Conservation (phyloP, 192 early-diverging fungal genomes). For the Lunasporangiospora selenospora region DNA sequence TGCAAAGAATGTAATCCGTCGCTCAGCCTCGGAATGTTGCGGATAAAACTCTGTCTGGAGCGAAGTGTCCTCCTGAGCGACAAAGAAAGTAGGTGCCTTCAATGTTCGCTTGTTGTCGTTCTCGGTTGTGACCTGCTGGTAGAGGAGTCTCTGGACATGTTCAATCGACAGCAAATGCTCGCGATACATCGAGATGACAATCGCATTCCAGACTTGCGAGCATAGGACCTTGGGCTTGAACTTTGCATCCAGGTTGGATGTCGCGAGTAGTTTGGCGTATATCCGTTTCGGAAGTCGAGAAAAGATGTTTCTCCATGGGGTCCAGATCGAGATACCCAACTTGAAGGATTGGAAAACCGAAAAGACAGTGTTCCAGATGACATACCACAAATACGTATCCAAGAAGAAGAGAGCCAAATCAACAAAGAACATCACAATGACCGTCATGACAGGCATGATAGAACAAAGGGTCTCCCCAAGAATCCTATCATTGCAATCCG, state of each 20-base stretch:
- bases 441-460: slow-evolving; percentile 71
- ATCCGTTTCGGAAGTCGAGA: slow-evolving; percentile 81
- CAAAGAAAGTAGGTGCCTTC: slow-evolving; percentile 79
- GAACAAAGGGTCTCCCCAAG: slow-evolving; percentile 63
- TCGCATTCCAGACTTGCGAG: slow-evolving; percentile 86
- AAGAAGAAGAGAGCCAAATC: slow-evolving; percentile 81
- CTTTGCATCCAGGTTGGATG: slow-evolving; percentile 75
- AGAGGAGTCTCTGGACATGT: slow-evolving; percentile 76
- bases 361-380: slow-evolving; percentile 84
- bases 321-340: slow-evolving; percentile 83
- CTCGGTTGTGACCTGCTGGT: slow-evolving; percentile 66
- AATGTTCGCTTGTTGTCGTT: slow-evolving; percentile 69
- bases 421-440: slow-evolving; percentile 77
- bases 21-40: slow-evolving; percentile 78
- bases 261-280: slow-evolving; percentile 76
- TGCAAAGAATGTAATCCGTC: slow-evolving; percentile 86
- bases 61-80: slow-evolving; percentile 75
- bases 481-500: slow-evolving; percentile 67
- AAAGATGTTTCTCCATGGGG: slow-evolving; percentile 83
- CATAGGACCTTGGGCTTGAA: slow-evolving; percentile 81
- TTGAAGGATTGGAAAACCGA: slow-evolving; percentile 79
- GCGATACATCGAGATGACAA: slow-evolving; percentile 84
- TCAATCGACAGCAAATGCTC: slow-evolving; percentile 80
- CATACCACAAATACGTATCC: slow-evolving; percentile 90
- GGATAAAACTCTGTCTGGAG: slow-evolving; percentile 78